Evolutionary conservation across 176 grass and related monocot species (phyloP).

Genomic region (Aechmea fasciata): DNA sequence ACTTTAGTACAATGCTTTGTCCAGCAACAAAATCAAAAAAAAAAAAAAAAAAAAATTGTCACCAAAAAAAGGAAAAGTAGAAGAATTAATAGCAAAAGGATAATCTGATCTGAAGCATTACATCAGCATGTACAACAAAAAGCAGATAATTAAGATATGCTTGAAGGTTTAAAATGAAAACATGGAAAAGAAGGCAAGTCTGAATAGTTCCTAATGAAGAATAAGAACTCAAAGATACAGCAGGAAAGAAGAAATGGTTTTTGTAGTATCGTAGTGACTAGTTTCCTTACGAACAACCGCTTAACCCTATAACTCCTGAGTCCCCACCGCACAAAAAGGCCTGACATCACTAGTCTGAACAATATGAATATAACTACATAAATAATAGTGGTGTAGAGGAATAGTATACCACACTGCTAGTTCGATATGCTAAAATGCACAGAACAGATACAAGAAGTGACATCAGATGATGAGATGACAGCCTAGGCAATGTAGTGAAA

Average conservation of each 20-base stretch:
- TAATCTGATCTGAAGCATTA: background rate
- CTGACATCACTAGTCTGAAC: too few species aligned
- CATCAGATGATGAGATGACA: background rate
- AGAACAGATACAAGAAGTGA: background rate
- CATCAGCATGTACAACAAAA: background rate
- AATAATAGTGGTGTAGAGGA: background rate
- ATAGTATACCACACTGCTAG: background rate
- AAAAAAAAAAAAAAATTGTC: background rate
- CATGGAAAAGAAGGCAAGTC: too few species aligned
- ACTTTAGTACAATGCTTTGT: background rate
- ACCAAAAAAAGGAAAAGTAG: background rate
- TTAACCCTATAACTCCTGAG: too few species aligned
- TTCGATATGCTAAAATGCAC: too few species aligned
- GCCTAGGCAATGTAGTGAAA: background rate
- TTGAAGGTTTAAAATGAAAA: background rate
- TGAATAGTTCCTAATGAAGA: too few species aligned
- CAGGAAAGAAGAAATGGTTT: too few species aligned
- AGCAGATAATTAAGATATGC: background rate
- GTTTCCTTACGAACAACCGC: too few species aligned
- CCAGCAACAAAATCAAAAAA: background rate
- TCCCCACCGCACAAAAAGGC: too few species aligned
- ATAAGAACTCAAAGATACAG: too few species aligned
- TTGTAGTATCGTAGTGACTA: too few species aligned
- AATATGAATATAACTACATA: background rate
- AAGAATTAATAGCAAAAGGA: background rate